A percentile compares a stretch with the other conserved stretches of the same genome.
Evolutionary conservation across 1,284 basidiomycete genomes (phyloP).

Genomic region (Austroboletus novae-zelandiae): DNA sequence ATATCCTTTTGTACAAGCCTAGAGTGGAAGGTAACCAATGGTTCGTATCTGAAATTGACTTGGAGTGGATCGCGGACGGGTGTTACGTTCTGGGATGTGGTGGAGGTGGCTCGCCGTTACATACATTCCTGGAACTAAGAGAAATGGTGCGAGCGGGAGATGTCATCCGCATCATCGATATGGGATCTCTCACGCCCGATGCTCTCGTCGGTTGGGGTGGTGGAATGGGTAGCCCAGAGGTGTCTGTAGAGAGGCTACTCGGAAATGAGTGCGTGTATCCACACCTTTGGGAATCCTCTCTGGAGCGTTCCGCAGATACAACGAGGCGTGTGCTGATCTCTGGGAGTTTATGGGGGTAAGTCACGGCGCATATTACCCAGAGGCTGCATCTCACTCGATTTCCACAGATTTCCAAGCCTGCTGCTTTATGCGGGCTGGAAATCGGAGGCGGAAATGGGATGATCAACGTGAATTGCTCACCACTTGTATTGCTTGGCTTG

Average conservation of each 20-base stretch:
- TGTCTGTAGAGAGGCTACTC: conserved; percentile 36
- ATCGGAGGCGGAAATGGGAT: conserved; percentile 62
- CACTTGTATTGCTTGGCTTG: conserved; percentile 2
- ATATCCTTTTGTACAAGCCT: conserved; percentile 36
- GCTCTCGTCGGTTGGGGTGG: conserved; percentile 38
- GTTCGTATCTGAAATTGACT: conserved; percentile 40
- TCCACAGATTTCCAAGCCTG: conserved; percentile 35
- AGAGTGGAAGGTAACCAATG: conserved; percentile 35
- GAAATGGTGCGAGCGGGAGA: conserved; percentile 48
- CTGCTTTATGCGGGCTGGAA: conserved; percentile 40
- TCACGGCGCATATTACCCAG: not conserved
- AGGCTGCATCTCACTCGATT: conserved; percentile 7
- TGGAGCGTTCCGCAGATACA: conserved; percentile 22
- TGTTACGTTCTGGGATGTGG: conserved; percentile 55
- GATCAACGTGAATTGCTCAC: conserved; percentile 36
- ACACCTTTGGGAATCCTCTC: not conserved
- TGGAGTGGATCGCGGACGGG: conserved; percentile 53
- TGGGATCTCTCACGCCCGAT: conserved; percentile 22
- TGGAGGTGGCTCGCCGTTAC: conserved; percentile 52
- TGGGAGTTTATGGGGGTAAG: conserved; percentile 28
- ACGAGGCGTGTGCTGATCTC: conserved; percentile 28
- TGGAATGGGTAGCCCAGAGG: conserved; percentile 36
- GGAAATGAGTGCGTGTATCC: conserved; percentile 39
- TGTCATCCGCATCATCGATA: conserved; percentile 41
- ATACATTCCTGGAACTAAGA: conserved; percentile 45